phyloP scores from a whole-genome alignment of 2,329 filamentous ascomycete species.

The Phoma sp. region DNA sequence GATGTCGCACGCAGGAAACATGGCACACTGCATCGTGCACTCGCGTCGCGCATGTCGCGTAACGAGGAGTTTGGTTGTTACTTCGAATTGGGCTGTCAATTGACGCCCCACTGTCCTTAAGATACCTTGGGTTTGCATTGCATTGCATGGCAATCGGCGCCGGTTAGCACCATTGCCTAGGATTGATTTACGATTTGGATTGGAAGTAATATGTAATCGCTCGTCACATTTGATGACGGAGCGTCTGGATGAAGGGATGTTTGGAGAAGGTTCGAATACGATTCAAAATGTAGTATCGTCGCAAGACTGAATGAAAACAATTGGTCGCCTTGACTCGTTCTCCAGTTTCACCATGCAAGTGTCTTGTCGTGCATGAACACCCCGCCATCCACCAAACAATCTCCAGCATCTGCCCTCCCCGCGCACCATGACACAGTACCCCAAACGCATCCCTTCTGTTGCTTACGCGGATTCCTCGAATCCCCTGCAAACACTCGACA shows the following conservation, averaged over 20 bases:
- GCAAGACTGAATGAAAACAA: constrained; percentile 17
- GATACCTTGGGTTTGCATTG: constrained; percentile 42
- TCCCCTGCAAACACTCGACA: constrained; percentile 52
- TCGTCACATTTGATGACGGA: constrained; percentile 4
- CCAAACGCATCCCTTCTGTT: constrained; percentile 28
- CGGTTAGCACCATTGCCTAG: constrained; percentile 28
- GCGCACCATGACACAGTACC: constrained; percentile 29
- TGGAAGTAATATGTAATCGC: constrained; percentile 24
- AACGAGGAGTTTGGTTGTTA: constrained; percentile 4
- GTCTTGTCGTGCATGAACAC: constrained; percentile 18
- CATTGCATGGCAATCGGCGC: constrained; percentile 32
- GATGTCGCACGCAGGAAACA: constrained; percentile 16
- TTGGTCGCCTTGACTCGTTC: constrained; percentile 11
- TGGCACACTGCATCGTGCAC: constrained; percentile 25
- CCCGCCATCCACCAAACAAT: constrained; percentile 24
- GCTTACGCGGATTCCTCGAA: constrained; percentile 38
- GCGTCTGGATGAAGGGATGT: too few relatives aligned
- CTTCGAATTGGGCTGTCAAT: constrained; percentile 15
- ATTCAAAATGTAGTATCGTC: constrained; percentile 11
- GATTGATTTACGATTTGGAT: constrained; percentile 19
- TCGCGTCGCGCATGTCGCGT: constrained; percentile 20
- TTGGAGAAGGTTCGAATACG: constrained; percentile 6
- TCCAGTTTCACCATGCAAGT: constrained; percentile 10
- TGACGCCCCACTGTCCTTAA: constrained; percentile 37
- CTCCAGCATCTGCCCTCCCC: neutral